phyloP scores from a whole-genome alignment of 352 stramenopile species.

The Plasmopara halstedii region DNA sequence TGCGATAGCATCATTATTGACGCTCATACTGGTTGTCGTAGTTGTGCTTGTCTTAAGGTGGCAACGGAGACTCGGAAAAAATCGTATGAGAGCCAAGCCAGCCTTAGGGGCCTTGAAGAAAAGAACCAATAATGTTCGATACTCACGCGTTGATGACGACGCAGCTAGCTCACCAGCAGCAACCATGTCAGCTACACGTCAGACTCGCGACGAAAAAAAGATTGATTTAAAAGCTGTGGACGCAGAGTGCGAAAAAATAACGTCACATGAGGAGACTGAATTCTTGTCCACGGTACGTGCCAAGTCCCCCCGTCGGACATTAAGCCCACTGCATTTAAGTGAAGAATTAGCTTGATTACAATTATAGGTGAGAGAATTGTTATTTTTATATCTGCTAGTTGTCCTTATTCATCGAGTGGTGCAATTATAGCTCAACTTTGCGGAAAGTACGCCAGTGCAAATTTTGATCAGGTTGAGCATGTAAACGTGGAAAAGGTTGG shows the following conservation, averaged over 20 bases:
- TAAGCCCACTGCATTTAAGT: constrained; percentile 2
- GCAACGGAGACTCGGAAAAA: constrained; percentile 6
- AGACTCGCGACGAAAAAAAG: constrained; percentile 6
- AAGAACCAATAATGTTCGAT: constrained; percentile 15
- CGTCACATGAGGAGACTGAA: constrained; percentile 2
- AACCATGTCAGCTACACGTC: no score
- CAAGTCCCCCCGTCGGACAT: constrained; percentile 8
- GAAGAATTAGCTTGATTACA: constrained; percentile 1
- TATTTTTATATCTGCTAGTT: not conserved
- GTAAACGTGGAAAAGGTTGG: not conserved
- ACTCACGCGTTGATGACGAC: constrained; percentile 18
- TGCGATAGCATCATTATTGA: constrained; percentile 13
- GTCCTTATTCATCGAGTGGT: not conserved
- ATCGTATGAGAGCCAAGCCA: constrained; percentile 6
- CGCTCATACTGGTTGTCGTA: constrained; percentile 11
- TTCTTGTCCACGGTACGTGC: not conserved
- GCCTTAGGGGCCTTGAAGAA: constrained; percentile 4
- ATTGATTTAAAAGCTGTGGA: constrained; percentile 13
- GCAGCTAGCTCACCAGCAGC: constrained; percentile 3
- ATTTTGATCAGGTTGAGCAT: not conserved
- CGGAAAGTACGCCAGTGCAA: not conserved
- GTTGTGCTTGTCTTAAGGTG: constrained; percentile 10
- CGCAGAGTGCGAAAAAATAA: constrained; percentile 11
- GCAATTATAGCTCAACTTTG: not conserved
- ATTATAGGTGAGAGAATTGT: no score